Evolutionary conservation across 495 filamentous ascomycete species (phyloP).

Genomic region (Penicilliopsis zonata): DNA sequence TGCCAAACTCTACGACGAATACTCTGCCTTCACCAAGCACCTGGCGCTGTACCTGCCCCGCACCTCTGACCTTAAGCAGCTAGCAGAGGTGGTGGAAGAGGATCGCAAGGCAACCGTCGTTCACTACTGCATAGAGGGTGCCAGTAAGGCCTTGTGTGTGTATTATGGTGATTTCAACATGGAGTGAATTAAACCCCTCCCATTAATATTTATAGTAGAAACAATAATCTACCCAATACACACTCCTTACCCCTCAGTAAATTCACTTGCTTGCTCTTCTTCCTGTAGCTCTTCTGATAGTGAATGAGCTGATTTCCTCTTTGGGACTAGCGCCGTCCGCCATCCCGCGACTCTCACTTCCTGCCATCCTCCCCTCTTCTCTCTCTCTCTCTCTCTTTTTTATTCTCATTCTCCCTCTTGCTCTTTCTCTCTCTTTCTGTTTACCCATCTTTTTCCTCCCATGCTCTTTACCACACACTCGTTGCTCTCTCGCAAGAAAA

Average conservation of each 20-base stretch:
- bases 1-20: slow-evolving; percentile 45
- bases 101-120: slow-evolving; percentile 52
- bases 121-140: slow-evolving; percentile 85
- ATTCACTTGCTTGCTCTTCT: background rate
- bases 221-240: too few relatives aligned
- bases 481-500: too few relatives aligned
- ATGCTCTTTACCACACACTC: too few relatives aligned
- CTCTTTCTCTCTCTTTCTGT: too few relatives aligned
- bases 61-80: slow-evolving; percentile 73
- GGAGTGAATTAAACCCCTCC: too few relatives aligned
- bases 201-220: too few relatives aligned
- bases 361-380: slow-evolving; percentile 1
- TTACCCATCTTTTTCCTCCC: too few relatives aligned
- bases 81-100: slow-evolving; percentile 50
- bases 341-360: background rate
- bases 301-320: slow-evolving; percentile 12
- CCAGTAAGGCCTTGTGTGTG: slow-evolving; percentile 65
- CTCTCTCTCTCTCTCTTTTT: slow-evolving; percentile 2
- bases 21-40: slow-evolving; percentile 35
- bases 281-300: background rate
- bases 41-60: slow-evolving; percentile 77
- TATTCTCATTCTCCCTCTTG: slow-evolving; percentile 1
- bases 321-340: slow-evolving; percentile 9
- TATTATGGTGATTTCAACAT: slow-evolving; percentile 38
- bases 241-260: background rate